Evolutionary conservation across 1,139 yeast species (phyloP), one percentile per base, ranked within the genome.

Genomic region (Candida sp.): DNA sequence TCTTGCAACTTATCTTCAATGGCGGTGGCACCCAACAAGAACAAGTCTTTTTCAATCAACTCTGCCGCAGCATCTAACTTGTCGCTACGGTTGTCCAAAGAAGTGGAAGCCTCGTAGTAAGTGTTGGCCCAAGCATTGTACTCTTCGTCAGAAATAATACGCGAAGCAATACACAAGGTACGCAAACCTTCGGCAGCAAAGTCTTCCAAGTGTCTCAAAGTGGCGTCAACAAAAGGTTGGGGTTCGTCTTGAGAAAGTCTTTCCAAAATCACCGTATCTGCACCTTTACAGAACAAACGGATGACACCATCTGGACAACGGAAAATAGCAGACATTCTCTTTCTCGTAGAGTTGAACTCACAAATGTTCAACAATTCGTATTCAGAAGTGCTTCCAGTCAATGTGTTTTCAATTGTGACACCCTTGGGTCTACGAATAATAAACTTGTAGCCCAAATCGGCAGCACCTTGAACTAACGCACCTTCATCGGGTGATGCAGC

Each of bases 401-500:
- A 54, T 23, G 84, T 83, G 50, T 80, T 77, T 49, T 84, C 82
- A 45, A 96, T 79, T 0, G 91, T 83, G 40, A 96, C 89, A 26
- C 90, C 81, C 57, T 86, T 87, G 6, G 99, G 99, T 50, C 86
- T 85, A 72, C 99, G 89, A 44, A 92, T 84, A 9, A 83, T 80
- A 66, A 96, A 96, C 57, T 81, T 86, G 66, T 88, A 94, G 0
- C 98, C 98, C 49, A 94, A 75, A 61, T 77, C 79, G 0, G 74
- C 96, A 22, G 98, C 99, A 52, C 99, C 99, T 61, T 94, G 93
- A 3, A 96, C 99, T 56, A 96, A 77, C 0, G 99, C 99, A 51
- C 99, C 99, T 75, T 96, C 99, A 72, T 96, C 99, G 1, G 99
- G 99, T 2, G 98, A 93, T 0, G 99, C 98, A 0, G 99, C 99